Evolutionary conservation across 768 basidiomycete species (phyloP).

Genomic region (Pisolithus microcarpus): DNA sequence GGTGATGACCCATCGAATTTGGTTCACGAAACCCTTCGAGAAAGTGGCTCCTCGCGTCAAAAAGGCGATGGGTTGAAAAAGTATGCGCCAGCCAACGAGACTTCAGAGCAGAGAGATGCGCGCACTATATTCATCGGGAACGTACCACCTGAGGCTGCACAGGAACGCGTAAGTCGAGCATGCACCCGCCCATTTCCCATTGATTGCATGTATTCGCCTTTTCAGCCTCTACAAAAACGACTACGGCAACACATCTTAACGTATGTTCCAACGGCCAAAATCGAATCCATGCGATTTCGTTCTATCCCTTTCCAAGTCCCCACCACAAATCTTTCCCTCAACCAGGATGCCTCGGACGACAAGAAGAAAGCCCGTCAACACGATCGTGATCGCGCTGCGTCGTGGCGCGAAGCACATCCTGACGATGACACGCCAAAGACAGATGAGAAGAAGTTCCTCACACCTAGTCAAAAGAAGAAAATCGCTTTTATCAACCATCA

Average conservation of each 20-base stretch:
- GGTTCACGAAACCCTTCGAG: conserved; percentile 58
- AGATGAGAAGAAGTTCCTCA: conserved; percentile 63
- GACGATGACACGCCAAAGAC: conserved; percentile 35
- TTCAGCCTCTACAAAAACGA: conserved; percentile 66
- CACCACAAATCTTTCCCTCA: conserved; percentile 52
- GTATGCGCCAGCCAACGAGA: conserved; percentile 62
- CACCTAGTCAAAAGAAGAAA: conserved; percentile 81
- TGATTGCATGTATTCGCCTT: conserved; percentile 1
- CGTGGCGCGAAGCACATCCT: conserved; percentile 46
- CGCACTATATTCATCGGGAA: conserved; percentile 94
- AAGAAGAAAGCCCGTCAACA: conserved; percentile 36
- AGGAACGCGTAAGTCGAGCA: conserved; percentile 54
- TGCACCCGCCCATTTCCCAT: background rate
- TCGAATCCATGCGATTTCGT: conserved; percentile 91
- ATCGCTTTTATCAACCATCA: conserved; percentile 92
- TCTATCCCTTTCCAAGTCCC: conserved; percentile 87
- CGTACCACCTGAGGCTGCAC: conserved; percentile 66
- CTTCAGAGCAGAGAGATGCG: conserved; percentile 60
- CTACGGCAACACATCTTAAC: conserved; percentile 71
- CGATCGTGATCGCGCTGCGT: conserved; percentile 50
- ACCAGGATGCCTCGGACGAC: conserved; percentile 25
- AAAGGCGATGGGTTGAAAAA: conserved; percentile 32
- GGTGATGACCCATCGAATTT: conserved; percentile 30
- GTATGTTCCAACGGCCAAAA: conserved; percentile 65
- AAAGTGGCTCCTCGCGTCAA: conserved; percentile 23